Evolutionary conservation across 305 asterid genomes (phyloP).

Genomic region (Plantago coronopus): DNA sequence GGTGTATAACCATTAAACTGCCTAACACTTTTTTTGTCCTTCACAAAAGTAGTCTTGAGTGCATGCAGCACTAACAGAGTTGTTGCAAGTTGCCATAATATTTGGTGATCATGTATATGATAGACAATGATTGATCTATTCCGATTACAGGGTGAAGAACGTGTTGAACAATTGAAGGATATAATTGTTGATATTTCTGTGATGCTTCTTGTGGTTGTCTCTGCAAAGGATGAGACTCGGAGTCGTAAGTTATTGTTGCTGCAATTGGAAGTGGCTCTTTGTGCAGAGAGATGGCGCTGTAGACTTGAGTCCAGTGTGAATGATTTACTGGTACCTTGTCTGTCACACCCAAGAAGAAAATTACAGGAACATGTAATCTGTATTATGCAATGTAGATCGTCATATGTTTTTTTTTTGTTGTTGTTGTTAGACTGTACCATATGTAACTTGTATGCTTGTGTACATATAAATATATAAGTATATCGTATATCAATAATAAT

Average conservation of each 20-base stretch:
- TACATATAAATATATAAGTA: conserved; percentile 3
- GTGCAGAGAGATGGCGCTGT: conserved; percentile 33
- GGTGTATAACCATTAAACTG: no score
- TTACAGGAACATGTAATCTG: conserved; percentile 23
- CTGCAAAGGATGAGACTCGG: conserved; percentile 24
- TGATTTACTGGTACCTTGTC: conserved; percentile 15
- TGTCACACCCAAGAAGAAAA: conserved; percentile 20
- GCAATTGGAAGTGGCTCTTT: conserved; percentile 31
- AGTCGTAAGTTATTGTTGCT: conserved; percentile 29
- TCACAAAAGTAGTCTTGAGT: no score
- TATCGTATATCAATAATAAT: no score
- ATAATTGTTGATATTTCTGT: conserved; percentile 3
- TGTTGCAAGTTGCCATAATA: no score
- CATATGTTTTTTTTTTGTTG: not conserved
- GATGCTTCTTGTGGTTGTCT: not conserved
- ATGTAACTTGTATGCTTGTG: conserved; percentile 8
- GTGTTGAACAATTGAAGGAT: no score
- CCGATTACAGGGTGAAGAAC: no score
- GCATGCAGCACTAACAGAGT: no score
- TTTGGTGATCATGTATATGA: no score
- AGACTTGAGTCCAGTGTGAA: conserved; percentile 25
- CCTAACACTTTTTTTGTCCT: no score
- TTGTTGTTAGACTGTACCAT: conserved; percentile 5
- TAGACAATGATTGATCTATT: no score
- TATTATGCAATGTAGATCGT: conserved; percentile 9